These are phyloP conservation scores for Phytophthora hibernalis DNA, from an alignment of 352 stramenopile genomes.

Conservation along the genomic window DNA sequence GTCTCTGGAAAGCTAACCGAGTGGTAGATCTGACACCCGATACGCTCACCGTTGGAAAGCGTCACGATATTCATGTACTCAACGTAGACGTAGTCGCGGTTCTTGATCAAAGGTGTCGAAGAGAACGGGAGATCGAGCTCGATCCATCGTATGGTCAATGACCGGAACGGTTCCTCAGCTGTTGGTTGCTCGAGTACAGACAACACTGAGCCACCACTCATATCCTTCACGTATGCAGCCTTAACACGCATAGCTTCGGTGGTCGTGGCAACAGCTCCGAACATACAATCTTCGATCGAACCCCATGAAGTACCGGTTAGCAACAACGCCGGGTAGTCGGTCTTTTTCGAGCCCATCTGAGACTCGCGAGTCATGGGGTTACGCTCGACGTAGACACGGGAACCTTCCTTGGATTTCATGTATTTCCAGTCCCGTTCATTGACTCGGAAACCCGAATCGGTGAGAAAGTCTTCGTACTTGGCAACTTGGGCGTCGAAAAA, in stretches of 20 bases:
- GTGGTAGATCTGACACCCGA: conserved; percentile 59
- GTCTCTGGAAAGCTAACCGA: conserved; percentile 55
- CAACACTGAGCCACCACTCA: conserved; percentile 48
- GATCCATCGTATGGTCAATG: conserved; percentile 39
- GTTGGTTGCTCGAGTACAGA: conserved; percentile 48
- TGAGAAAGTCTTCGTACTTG: conserved; percentile 50
- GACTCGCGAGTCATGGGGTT: conserved; percentile 21
- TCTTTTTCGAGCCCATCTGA: conserved; percentile 18
- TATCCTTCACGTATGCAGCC: conserved; percentile 50
- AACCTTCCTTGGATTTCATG: conserved; percentile 40
- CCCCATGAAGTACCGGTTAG: conserved; percentile 37
- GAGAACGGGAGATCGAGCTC: conserved; percentile 37
- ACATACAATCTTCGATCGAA: conserved; percentile 45
- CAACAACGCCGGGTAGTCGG: conserved; percentile 28
- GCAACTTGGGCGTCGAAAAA: conserved; percentile 33
- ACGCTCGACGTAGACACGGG: conserved; percentile 38
- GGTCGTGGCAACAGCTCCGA: conserved; percentile 38
- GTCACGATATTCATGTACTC: conserved; percentile 53
- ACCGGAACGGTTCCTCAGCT: conserved; percentile 49
- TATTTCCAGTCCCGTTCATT: conserved; percentile 38
- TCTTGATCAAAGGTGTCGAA: conserved; percentile 31
- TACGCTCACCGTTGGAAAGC: conserved; percentile 37
- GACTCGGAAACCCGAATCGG: conserved; percentile 27
- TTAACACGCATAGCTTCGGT: conserved; percentile 44
- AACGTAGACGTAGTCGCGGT: conserved; percentile 55